Evolutionary conservation across 2,329 filamentous ascomycete genomes (phyloP), one percentile per base, ranked within the genome.

Genomic region (Aureobasidium lini): DNA sequence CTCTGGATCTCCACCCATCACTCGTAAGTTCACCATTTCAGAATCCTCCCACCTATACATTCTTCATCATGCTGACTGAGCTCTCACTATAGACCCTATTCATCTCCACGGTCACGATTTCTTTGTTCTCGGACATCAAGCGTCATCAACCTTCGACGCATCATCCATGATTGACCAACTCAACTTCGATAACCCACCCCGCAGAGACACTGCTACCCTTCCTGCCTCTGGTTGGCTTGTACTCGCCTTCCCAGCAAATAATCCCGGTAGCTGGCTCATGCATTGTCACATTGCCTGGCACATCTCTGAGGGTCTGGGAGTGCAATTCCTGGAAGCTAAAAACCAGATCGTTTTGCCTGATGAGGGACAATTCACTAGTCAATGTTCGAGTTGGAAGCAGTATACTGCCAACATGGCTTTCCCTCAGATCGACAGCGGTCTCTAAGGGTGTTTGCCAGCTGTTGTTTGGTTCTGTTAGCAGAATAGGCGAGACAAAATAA

Each of bases 211-310:
- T 0, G 76, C 76, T 3, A 72, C 77, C 58, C 65, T 82, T 0
- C 75, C 76, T 0, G 66, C 66, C 0, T 67, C 67, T 6, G 80
- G 80, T 0, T 77, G 78, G 64, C 64, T 83, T 4, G 76, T 77
- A 2, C 67, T 83, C 7, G 80, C 75, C 0, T 82, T 80, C 64
- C 62, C 73, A 60, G 72, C 77, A 0, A 76, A 84, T 64, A 82
- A 82, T 65, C 81, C 80, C 0, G 80, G 80, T 13, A 74, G 80
- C 31, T 83, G 79, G 71, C 68, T 83, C 31, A 77, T 83, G 64
- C 56, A 58, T 32, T 58, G 56, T 70, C 81, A 84, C 68, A 81
- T 84, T 54, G 80, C 82, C 64, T 84, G 80, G 82, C 84, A 86
- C 66, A 78, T 84, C 23, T 77, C 77, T 66, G 81, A 82, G 73